Base-by-base conservation (phyloP, 2,329 filamentous ascomycete genomes). In the Fusarium duplospermum region DNA sequence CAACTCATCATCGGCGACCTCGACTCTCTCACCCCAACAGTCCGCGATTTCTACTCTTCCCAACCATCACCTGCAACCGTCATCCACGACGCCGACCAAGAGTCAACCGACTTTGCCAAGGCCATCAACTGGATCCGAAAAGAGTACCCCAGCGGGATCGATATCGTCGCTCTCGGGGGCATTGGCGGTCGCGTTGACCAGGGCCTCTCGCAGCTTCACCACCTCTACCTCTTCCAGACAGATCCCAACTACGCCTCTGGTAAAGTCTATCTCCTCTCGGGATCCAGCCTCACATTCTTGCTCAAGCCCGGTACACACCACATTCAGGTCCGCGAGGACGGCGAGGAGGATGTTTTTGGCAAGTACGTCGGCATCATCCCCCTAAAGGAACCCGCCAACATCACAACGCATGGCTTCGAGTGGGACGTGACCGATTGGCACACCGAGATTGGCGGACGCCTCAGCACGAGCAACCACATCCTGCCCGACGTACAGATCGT, bases 111-210 rank as follows among this genome's bases (percentile, higher is more conserved):
- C 82, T 98, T 98, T 77, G 92, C 89, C 77, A 99, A 99, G 85
- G 94, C 91, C 77, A 89, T 93, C 75, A 86, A 82, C 74, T 92
- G 88, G 83, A 87, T 91, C 72, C 88, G 88, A 57, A 76, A 78
- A 4, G 76, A 81, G 31, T 70, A 81, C 47, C 68, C 83, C 6
- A 33, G 71, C 24, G 74, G 78, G 1, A 80, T 88, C 59, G 89
- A 96, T 78, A 91, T 98, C n/a, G 87, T 98, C 14, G 91, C 93
- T 40, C 84, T 98, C 8, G 95, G 96, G 45, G 94, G 95, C 2
- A 88, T 98, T 1, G 94, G 94, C 50, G 96, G 96, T 8, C 91
- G 96, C 33, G 93, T 98, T 18, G 96, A 99, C 82, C 96, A 99
- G 81, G 96, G 93, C 2, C 88, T 99, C 57, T 95, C 94, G 66